phyloP scores from a whole-genome alignment of 148 eudicot species.

The Spergularia bocconei region DNA sequence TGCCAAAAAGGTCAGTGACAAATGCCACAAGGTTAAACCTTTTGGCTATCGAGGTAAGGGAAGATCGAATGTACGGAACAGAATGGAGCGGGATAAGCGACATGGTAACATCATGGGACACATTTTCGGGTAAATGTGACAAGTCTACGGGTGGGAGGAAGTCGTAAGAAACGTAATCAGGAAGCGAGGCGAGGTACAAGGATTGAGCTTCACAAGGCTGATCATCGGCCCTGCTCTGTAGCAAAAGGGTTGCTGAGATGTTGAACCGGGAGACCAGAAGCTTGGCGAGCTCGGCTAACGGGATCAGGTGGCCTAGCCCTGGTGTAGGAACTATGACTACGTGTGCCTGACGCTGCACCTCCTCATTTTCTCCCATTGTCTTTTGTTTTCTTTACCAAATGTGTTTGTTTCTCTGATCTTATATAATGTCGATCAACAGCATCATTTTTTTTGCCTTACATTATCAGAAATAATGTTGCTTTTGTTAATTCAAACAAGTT shows the following conservation, averaged over 20 bases:
- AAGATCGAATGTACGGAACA: conserved; percentile 19
- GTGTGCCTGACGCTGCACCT: neutral
- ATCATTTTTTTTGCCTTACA: no score
- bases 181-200: neutral
- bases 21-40: conserved; percentile 11
- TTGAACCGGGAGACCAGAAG: neutral
- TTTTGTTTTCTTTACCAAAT: neutral
- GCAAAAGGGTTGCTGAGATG: neutral
- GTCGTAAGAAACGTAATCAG: neutral
- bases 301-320: neutral
- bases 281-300: neutral
- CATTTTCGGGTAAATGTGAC: conserved; percentile 16
- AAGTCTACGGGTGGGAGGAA: conserved; percentile 17
- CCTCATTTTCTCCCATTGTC: neutral
- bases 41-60: neutral
- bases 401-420: neutral
- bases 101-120: conserved; percentile 8
- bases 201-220: neutral
- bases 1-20: conserved; percentile 35
- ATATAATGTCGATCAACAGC: neutral
- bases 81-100: conserved; percentile 24
- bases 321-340: neutral
- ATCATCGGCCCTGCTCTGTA: neutral
- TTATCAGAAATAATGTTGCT: no score
- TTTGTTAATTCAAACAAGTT: no score